These are phyloP conservation scores for Tetragonia tetragonoides DNA, from an alignment of 148 eudicot genomes.

Conservation along the genomic window DNA sequence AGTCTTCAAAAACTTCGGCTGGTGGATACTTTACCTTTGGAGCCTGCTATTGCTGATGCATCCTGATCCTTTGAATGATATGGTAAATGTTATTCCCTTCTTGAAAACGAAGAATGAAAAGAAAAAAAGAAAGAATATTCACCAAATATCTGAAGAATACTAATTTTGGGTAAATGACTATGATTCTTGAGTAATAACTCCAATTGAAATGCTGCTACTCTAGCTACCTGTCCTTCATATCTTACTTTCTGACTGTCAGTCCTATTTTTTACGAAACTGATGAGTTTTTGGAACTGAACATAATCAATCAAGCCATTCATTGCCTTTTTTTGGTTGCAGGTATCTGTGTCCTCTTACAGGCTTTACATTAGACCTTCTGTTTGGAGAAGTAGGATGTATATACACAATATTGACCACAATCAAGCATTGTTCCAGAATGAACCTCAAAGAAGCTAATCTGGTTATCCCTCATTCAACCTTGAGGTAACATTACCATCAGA, in stretches of 20 bases:
- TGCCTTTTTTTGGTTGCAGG: not conserved
- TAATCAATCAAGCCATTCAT: no score
- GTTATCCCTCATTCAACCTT: not conserved
- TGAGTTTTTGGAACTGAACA: no score
- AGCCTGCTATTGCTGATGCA: slow-evolving; percentile 25
- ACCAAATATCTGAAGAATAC: no score
- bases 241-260: no score
- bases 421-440: not conserved
- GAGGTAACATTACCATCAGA: not conserved
- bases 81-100: not conserved
- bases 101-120: no score
- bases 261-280: no score
- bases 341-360: not conserved
- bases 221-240: no score
- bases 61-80: slow-evolving; percentile 13
- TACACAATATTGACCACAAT: not conserved
- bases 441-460: not conserved
- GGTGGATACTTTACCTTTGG: slow-evolving; percentile 19
- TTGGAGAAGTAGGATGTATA: not conserved
- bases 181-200: no score
- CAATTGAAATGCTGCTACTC: no score
- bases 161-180: no score
- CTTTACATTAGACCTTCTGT: not conserved
- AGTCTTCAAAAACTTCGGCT: slow-evolving; percentile 52
- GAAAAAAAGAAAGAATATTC: no score